Conservation (phyloP, 257 asterid species). For the Petrea volubilis region DNA sequence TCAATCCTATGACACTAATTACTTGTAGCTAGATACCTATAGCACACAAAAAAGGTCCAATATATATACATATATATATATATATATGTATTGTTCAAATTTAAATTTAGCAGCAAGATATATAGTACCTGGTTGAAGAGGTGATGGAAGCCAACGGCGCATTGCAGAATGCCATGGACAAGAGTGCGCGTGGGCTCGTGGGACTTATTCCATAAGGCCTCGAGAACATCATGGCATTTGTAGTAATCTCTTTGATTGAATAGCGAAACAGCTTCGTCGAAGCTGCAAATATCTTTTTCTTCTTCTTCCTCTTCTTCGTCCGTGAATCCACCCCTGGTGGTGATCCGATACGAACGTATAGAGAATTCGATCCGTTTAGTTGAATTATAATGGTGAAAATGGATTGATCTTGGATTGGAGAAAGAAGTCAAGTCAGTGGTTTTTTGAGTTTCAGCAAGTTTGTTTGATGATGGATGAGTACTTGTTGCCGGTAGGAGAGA, state of each 20-base stretch:
- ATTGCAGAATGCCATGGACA: conserved; percentile 69
- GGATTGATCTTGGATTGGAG: conserved; percentile 18
- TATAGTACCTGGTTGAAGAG: conserved; percentile 86
- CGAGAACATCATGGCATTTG: conserved; percentile 83
- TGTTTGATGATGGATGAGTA: conserved; percentile 30
- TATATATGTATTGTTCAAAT: no score
- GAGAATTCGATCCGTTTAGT: conserved; percentile 6
- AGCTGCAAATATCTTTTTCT: conserved; percentile 40
- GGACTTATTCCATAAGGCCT: conserved; percentile 63
- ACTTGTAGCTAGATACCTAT: no score
- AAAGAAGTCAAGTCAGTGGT: conserved; percentile 8
- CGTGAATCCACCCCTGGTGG: conserved; percentile 48
- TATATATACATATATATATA: no score
- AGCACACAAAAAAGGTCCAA: no score
- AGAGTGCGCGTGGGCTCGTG: conserved; percentile 69
- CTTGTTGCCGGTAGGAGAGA: conserved; percentile 33
- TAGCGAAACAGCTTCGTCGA: conserved; percentile 66
- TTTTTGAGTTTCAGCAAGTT: not conserved
- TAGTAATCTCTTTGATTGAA: conserved; percentile 74
- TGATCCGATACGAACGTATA: conserved; percentile 44
- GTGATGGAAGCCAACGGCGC: conserved; percentile 90
- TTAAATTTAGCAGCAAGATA: not conserved
- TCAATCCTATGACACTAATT: no score
- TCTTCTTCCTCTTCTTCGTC: conserved; percentile 49
- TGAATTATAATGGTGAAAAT: not conserved